These are phyloP conservation scores for Stachybotrys chlorohalonatus DNA, from an alignment of 2,329 filamentous ascomycete genomes.

Conservation along the genomic window DNA sequence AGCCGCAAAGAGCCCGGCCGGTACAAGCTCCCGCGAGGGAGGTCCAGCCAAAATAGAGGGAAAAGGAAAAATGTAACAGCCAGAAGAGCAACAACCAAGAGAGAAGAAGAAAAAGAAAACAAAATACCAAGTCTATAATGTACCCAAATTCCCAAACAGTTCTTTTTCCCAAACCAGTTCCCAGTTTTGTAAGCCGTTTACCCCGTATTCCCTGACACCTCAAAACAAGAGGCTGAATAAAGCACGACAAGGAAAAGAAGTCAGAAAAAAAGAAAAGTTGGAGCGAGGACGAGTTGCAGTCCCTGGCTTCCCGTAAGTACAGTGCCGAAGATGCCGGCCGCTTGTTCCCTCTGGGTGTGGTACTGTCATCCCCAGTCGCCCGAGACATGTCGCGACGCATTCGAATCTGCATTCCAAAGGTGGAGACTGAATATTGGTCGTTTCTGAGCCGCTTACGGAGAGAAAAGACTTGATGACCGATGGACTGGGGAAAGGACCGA, in stretches of 20 bases:
- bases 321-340: neutral
- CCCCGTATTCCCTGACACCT: neutral
- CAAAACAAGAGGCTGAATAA: slow-evolving; percentile 7
- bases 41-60: slow-evolving; percentile 2
- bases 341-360: neutral
- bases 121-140: slow-evolving; percentile 3
- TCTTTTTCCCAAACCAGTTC: slow-evolving; percentile 4
- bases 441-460: neutral
- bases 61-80: slow-evolving; percentile 4
- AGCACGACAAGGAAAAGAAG: slow-evolving; percentile 3
- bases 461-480: neutral
- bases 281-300: neutral
- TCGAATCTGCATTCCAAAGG: slow-evolving; percentile 18
- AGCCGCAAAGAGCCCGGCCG: neutral
- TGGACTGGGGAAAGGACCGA: neutral
- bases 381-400: slow-evolving; percentile 19
- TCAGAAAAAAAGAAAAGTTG: slow-evolving; percentile 7
- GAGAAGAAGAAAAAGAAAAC: slow-evolving; percentile 3
- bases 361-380: slow-evolving; percentile 3
- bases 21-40: neutral
- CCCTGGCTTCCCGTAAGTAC: neutral
- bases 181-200: slow-evolving; percentile 1
- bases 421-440: neutral
- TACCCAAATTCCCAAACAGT: neutral
- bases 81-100: neutral